Evolutionary conservation across 1,284 basidiomycete genomes (phyloP), one percentile per base, ranked within the genome.

Genomic region (Cryptococcus sp.): DNA sequence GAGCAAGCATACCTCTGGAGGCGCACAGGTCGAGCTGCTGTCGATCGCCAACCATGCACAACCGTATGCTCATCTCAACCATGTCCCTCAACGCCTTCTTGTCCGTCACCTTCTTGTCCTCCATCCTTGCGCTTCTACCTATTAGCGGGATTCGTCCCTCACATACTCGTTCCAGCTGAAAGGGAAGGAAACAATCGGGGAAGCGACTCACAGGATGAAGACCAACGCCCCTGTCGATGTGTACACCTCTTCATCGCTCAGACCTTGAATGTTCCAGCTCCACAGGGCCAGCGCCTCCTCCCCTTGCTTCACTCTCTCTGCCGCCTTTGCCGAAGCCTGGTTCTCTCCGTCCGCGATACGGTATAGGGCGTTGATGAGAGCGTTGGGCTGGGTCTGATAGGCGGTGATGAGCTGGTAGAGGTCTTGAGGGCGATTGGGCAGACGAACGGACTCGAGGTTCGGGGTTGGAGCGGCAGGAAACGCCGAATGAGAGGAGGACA

Each of bases 141-240:
- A n/a, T n/a, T n/a, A n/a, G n/a, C n/a, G n/a, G n/a, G n/a, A n/a
- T n/a, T n/a, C n/a, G n/a, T n/a, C n/a, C n/a, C n/a, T n/a, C n/a
- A n/a, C n/a, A n/a, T n/a, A n/a, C n/a, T n/a, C n/a, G n/a, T n/a
- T n/a, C n/a, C n/a, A n/a, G n/a, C n/a, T n/a, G n/a, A n/a, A n/a
- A n/a, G n/a, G n/a, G n/a, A n/a, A n/a, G n/a, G n/a, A n/a, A n/a
- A n/a, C n/a, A n/a, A n/a, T n/a, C n/a, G n/a, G n/a, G n/a, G n/a
- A n/a, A n/a, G n/a, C n/a, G n/a, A n/a, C 68, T 54, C 35, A 71
- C 69, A 68, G 14, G 5, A 64, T 48, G 47, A 58, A 68, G 16
- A 63, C 48, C 35, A 68, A 43, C 5, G 50, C 65, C 4, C 60
- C 59, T 3, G 62, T 56, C 39, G 43, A 45, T 5, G 11, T 32